phyloP scores from a whole-genome alignment of 1,284 basidiomycete species.

The Pseudozyma sp. region DNA sequence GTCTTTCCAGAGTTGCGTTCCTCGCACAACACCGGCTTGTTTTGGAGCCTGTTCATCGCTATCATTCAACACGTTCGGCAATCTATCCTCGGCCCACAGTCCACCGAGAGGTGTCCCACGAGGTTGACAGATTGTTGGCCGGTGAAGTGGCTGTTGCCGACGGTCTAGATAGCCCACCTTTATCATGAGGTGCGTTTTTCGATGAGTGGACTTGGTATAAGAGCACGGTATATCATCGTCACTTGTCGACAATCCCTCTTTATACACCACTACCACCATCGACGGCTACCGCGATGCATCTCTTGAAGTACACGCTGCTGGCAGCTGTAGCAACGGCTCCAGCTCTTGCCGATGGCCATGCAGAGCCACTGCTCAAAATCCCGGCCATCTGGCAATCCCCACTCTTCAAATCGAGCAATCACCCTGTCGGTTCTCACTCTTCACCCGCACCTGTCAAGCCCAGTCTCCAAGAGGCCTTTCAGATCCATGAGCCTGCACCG shows the following conservation, averaged over 20 bases:
- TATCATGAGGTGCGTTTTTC: too few species aligned
- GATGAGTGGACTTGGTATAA: too few species aligned
- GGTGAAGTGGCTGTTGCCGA: too few species aligned
- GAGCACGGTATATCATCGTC: not conserved
- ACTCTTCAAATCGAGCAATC: constrained; percentile 22
- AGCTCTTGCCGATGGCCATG: not conserved
- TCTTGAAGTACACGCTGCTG: constrained; percentile 3
- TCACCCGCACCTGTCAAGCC: not conserved
- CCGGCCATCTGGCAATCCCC: constrained; percentile 24
- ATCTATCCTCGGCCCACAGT: too few species aligned
- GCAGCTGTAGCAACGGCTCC: not conserved
- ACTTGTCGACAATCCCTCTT: too few species aligned
- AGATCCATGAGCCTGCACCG: constrained; percentile 29
- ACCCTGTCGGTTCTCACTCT: not conserved
- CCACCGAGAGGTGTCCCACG: too few species aligned
- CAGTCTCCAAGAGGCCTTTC: constrained; percentile 16
- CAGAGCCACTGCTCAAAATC: constrained; percentile 7
- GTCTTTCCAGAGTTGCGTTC: not conserved
- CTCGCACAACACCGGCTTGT: not conserved
- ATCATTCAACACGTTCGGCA: too few species aligned
- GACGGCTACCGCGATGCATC: too few species aligned
- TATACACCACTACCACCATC: too few species aligned
- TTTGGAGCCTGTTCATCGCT: too few species aligned
- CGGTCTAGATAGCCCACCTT: too few species aligned
- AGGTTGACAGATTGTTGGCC: too few species aligned